Evolutionary conservation across 768 basidiomycete genomes (phyloP), one percentile per base, ranked within the genome.

Genomic region (Mycena kentingensis): DNA sequence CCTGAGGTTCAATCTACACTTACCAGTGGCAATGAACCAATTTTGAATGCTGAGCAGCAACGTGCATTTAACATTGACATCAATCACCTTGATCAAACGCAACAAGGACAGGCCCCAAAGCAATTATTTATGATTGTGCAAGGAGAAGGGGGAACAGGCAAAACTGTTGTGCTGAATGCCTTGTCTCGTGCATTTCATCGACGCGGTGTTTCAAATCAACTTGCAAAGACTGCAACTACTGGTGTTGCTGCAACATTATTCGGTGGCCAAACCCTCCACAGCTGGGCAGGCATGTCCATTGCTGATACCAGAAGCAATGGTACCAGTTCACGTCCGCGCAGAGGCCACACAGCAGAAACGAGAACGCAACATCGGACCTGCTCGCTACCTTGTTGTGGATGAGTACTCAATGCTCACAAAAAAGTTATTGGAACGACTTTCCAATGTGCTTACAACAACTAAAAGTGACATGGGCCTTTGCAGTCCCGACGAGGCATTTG

Each of bases 61-160:
- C 39, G 67, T 0, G 77, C 73, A 2, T 68, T 69, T 51, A 63
- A 71, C 39, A 73, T 78, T 2, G 52, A 78, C 0, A 54, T 51
- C 5, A 49, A 55, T 18, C 72, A 72, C 26, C 24, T 76, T 0
- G 24, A 50, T 3, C 24, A 62, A 18, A 60, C 60, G 16, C 36
- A 67, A 4, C 8, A 22, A 18, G 61, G 65, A 16, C 10, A 50
- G 15, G 22, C 52, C 1, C 62, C 53, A n/a, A 24, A 38, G 5
- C 73, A 69, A 36, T 58, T 80, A 1, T 52, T 64, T 0, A 76
- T 78, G 75, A 25, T 71, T 0, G 51, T 78, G 0, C 55, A 64
- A 1, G 78, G 78, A 2, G 65, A 73, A 47, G 77, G 76, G 0
- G 77, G 77, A 0, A 73, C 71, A 0, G 76, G 79, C 0, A 80